A percentile compares a stretch with the other conserved stretches of the same genome.
Conservation (phyloP, 1,139 yeast species). For the Kodamaea arcana region DNA sequence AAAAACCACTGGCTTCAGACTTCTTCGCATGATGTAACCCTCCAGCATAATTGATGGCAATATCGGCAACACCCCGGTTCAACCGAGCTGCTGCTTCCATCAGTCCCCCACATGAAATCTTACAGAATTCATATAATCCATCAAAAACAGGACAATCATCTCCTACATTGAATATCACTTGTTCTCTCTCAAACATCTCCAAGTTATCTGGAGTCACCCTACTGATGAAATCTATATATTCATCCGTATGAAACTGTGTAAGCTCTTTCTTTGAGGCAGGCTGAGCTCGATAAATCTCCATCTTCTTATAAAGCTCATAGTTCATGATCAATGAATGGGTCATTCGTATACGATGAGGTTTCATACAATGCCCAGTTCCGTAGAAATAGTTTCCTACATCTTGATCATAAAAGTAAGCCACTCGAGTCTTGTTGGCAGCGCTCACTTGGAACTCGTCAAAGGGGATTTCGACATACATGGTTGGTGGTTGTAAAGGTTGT, state of each 20-base stretch:
- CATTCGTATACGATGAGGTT: conserved; percentile 98
- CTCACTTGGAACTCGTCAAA: conserved; percentile 44
- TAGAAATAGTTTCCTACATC: conserved; percentile 97
- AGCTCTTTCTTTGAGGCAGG: conserved; percentile 97
- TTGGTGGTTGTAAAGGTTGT: background rate
- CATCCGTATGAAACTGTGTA: conserved; percentile 98
- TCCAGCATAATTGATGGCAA: conserved; percentile 96
- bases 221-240: conserved; percentile 87
- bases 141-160: conserved; percentile 98
- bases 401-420: conserved; percentile 51
- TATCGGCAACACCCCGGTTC: conserved; percentile 88
- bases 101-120: conserved; percentile 92
- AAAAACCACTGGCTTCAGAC: conserved; percentile 92
- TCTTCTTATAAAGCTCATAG: conserved; percentile 90
- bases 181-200: conserved; percentile 87
- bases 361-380: conserved; percentile 98
- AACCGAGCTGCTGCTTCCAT: conserved; percentile 97
- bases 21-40: conserved; percentile 97
- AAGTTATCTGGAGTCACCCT: conserved; percentile 93
- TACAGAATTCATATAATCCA: conserved; percentile 91
- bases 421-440: conserved; percentile 36
- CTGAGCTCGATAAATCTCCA: conserved; percentile 95
- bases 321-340: conserved; percentile 96
- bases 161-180: conserved; percentile 90
- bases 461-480: conserved; percentile 42